Evolutionary conservation across 176 grass and related monocot species (phyloP).

Genomic region (Areca catechu): DNA sequence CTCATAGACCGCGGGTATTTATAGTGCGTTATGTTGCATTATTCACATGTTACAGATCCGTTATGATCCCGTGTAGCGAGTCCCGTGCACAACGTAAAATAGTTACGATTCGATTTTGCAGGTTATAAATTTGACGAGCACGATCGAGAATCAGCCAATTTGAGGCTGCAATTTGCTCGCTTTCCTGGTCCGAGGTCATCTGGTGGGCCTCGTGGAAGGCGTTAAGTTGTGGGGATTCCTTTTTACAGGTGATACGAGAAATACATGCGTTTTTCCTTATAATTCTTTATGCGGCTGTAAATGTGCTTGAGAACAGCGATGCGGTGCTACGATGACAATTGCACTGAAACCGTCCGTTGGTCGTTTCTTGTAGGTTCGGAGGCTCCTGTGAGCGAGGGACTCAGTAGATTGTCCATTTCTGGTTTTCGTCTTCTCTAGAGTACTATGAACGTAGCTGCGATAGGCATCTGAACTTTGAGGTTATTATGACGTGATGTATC

Average conservation of each 20-base stretch:
- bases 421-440: neutral
- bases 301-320: constrained; percentile 2
- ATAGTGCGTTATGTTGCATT: constrained; percentile 7
- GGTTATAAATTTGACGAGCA: constrained; percentile 99
- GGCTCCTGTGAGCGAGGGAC: neutral
- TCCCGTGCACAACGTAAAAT: constrained; percentile 10
- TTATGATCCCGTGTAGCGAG: neutral
- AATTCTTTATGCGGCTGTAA: neutral
- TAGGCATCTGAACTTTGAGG: neutral
- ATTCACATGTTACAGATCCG: neutral
- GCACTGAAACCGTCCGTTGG: constrained; percentile 4
- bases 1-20: neutral
- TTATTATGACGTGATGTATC: neutral
- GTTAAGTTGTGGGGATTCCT: constrained; percentile 49
- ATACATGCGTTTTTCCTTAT: constrained; percentile 13
- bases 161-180: constrained; percentile 95
- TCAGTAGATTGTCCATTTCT: neutral
- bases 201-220: constrained; percentile 78
- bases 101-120: constrained; percentile 88
- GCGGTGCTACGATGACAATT: neutral
- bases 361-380: constrained; percentile 38
- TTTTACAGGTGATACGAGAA: constrained; percentile 38
- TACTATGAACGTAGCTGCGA: too few species aligned
- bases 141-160: constrained; percentile 92
- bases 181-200: constrained; percentile 89